Evolutionary conservation across 352 stramenopile species (phyloP).

Genomic region (Pythium pyrilobum): DNA sequence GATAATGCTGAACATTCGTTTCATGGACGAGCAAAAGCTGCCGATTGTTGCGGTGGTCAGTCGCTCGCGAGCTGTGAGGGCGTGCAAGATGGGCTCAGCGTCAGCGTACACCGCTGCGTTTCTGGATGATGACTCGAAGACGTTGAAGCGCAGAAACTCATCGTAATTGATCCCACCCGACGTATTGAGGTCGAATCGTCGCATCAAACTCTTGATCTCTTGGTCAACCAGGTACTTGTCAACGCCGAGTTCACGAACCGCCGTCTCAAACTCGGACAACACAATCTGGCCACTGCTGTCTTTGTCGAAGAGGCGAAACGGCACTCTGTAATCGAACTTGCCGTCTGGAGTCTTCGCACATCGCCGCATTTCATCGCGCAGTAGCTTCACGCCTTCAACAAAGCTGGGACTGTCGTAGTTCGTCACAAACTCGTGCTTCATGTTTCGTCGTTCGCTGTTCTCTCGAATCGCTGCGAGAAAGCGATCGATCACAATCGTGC

Average conservation of each 20-base stretch:
- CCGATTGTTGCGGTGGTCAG: slow-evolving; percentile 34
- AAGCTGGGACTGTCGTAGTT: slow-evolving; percentile 78
- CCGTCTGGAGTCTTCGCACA: slow-evolving; percentile 77
- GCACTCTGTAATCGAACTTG: slow-evolving; percentile 65
- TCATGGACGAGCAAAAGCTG: slow-evolving; percentile 60
- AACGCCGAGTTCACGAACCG: slow-evolving; percentile 63
- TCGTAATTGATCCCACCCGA: slow-evolving; percentile 65
- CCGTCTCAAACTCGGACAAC: slow-evolving; percentile 65
- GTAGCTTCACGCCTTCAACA: slow-evolving; percentile 59
- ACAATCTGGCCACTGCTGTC: slow-evolving; percentile 61
- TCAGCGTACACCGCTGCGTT: slow-evolving; percentile 11
- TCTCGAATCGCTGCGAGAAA: slow-evolving; percentile 66
- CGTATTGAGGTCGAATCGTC: slow-evolving; percentile 64
- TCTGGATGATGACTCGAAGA: slow-evolving; percentile 54
- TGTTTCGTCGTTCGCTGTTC: slow-evolving; percentile 68
- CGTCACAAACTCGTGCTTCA: slow-evolving; percentile 81
- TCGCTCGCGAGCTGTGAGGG: slow-evolving; percentile 42
- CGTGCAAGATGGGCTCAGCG: slow-evolving; percentile 38
- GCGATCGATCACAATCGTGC: slow-evolving; percentile 62
- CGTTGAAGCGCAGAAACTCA: slow-evolving; percentile 76
- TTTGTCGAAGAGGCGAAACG: slow-evolving; percentile 72
- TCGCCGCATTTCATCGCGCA: slow-evolving; percentile 67
- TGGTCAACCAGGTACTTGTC: slow-evolving; percentile 67
- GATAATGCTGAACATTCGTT: slow-evolving; percentile 77
- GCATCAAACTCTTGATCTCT: slow-evolving; percentile 78